phyloP scores from a whole-genome alignment of 768 basidiomycete genomes.

The Trametes gibbosa region DNA sequence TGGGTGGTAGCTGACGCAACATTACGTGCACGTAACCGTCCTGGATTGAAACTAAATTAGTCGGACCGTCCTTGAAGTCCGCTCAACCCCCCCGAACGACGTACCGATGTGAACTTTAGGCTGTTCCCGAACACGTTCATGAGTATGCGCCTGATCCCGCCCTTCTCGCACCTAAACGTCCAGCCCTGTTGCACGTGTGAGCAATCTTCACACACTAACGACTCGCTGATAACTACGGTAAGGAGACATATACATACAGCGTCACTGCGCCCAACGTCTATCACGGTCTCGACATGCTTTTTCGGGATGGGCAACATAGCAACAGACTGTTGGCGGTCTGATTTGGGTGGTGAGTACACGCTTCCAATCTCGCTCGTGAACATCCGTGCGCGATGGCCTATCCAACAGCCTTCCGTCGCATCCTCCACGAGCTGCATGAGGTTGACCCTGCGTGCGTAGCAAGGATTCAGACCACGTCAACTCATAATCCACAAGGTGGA shows the following conservation, averaged over 20 bases:
- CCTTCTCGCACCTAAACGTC: conserved; percentile 85
- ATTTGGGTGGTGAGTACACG: conserved; percentile 82
- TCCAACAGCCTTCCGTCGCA: conserved; percentile 92
- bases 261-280: conserved; percentile 76
- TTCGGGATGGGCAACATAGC: conserved; percentile 29
- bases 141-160: conserved; percentile 84
- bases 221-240: neutral
- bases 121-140: conserved; percentile 97
- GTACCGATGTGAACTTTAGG: conserved; percentile 83
- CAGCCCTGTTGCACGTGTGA: conserved; percentile 57
- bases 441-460: conserved; percentile 48
- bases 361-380: conserved; percentile 82
- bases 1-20: conserved; percentile 67
- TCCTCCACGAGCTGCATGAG: conserved; percentile 83
- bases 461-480: neutral
- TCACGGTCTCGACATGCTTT: conserved; percentile 77
- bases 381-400: conserved; percentile 83
- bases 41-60: conserved; percentile 36
- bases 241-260: conserved; percentile 48
- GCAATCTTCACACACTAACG: neutral
- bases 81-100: conserved; percentile 25
- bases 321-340: conserved; percentile 42
- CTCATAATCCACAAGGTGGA: conserved; percentile 3
- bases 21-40: conserved; percentile 86
- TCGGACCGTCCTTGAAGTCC: neutral